A percentile compares a stretch with the other conserved stretches of the same genome.
These are phyloP conservation scores for Pelagophyceae sp. DNA, from an alignment of 352 stramenopile genomes.

Conservation along the genomic window DNA sequence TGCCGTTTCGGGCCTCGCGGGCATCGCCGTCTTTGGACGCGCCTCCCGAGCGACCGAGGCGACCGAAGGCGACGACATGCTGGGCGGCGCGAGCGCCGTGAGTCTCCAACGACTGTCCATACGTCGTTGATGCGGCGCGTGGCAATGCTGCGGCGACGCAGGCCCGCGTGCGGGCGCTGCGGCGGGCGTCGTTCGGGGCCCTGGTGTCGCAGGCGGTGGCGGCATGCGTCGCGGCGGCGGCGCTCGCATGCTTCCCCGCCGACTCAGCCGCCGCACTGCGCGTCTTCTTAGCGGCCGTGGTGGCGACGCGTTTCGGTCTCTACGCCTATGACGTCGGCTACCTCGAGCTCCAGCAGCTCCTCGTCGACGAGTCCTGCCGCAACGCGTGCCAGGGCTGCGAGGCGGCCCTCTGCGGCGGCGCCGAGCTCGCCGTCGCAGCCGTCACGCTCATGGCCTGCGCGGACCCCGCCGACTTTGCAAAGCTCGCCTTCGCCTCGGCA, in stretches of 20 bases:
- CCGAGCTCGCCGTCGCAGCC: slow-evolving; percentile 28
- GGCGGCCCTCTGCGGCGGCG: slow-evolving; percentile 25
- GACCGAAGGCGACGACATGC: not conserved
- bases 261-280: not conserved
- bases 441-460: slow-evolving; percentile 23
- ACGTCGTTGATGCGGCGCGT: not conserved
- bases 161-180: not conserved
- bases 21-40: slow-evolving; percentile 29
- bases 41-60: not conserved
- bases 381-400: slow-evolving; percentile 30
- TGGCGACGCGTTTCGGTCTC: slow-evolving; percentile 28
- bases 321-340: slow-evolving; percentile 34
- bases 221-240: not conserved
- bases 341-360: slow-evolving; percentile 34
- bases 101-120: not conserved
- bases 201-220: not conserved
- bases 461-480: not conserved
- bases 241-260: not conserved
- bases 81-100: not conserved
- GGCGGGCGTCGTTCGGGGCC: not conserved
- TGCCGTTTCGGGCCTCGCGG: slow-evolving; percentile 26
- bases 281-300: slow-evolving; percentile 30
- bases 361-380: slow-evolving; percentile 32
- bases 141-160: not conserved
- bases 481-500: not conserved